A percentile compares a stretch with the other conserved stretches of the same genome.
phyloP scores from a whole-genome alignment of 768 basidiomycete species.

The Auricularia sp. region DNA sequence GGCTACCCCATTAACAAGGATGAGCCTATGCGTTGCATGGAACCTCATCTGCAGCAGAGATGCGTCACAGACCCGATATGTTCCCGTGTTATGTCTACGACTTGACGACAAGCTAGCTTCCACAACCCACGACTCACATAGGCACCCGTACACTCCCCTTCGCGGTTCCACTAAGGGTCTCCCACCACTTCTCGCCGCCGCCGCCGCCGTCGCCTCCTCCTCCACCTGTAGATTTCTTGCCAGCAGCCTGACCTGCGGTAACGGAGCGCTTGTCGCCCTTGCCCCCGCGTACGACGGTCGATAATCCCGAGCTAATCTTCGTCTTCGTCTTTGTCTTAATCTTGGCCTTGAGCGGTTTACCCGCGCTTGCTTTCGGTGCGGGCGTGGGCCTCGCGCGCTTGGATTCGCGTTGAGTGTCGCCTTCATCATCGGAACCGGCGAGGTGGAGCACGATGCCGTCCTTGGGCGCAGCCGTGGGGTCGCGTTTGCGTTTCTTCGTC shows the following conservation, averaged over 20 bases:
- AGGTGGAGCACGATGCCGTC: not conserved
- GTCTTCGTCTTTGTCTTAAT: not conserved
- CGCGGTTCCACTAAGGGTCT: not conserved
- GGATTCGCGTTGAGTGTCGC: not conserved
- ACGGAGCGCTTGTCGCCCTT: not conserved
- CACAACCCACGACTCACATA: too few relatives aligned
- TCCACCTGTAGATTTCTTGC: not conserved
- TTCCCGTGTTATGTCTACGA: too few relatives aligned
- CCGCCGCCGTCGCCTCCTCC: not conserved
- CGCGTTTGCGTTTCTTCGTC: conserved; percentile 1
- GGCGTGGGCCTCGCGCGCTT: not conserved
- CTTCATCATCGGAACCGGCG: not conserved
- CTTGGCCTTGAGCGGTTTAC: not conserved
- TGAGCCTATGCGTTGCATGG: too few relatives aligned
- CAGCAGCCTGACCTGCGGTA: not conserved
- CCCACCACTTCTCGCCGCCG: not conserved
- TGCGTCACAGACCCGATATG: too few relatives aligned
- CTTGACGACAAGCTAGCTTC: too few relatives aligned
- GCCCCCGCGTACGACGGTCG: not conserved
- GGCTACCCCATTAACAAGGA: too few relatives aligned
- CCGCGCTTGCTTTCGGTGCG: not conserved
- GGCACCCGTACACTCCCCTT: not conserved
- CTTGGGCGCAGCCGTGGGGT: not conserved
- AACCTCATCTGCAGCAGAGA: too few relatives aligned
- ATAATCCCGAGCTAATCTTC: not conserved